These are phyloP conservation scores for Eucalyptus melliodora DNA, from an alignment of 345 rosid species.

Conservation along the genomic window DNA sequence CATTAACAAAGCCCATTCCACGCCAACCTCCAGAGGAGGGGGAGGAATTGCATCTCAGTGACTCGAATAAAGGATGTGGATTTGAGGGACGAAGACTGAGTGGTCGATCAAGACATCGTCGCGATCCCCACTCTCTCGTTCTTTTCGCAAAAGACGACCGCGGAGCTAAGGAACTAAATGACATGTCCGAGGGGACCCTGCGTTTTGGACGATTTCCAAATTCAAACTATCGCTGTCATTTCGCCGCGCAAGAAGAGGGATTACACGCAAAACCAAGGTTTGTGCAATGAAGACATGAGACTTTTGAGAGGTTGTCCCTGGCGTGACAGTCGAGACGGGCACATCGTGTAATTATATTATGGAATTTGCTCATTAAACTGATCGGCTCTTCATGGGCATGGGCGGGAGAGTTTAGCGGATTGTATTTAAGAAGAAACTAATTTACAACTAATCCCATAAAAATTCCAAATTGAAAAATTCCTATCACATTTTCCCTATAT, in stretches of 20 bases:
- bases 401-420: background rate
- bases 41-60: background rate
- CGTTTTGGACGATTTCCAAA: background rate
- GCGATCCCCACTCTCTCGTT: background rate
- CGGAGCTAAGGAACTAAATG: background rate
- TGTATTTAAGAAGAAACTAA: too few species aligned
- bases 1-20: background rate
- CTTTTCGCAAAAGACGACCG: background rate
- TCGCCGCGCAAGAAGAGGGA: background rate
- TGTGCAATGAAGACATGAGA: background rate
- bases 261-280: background rate
- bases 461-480: too few species aligned
- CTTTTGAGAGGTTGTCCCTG: background rate
- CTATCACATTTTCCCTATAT: too few species aligned
- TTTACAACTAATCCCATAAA: too few species aligned
- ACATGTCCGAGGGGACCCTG: background rate
- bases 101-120: background rate
- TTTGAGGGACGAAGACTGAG: background rate
- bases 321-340: background rate
- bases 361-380: background rate
- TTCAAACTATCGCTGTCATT: background rate
- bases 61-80: background rate
- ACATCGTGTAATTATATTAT: background rate
- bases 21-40: background rate
- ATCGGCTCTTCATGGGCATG: background rate